Percentiles rank a stretch among this genome's conserved stretches.
Evolutionary conservation across 192 early-diverging fungal genomes (phyloP).

Genomic region (Paraglomus brasilianum): DNA sequence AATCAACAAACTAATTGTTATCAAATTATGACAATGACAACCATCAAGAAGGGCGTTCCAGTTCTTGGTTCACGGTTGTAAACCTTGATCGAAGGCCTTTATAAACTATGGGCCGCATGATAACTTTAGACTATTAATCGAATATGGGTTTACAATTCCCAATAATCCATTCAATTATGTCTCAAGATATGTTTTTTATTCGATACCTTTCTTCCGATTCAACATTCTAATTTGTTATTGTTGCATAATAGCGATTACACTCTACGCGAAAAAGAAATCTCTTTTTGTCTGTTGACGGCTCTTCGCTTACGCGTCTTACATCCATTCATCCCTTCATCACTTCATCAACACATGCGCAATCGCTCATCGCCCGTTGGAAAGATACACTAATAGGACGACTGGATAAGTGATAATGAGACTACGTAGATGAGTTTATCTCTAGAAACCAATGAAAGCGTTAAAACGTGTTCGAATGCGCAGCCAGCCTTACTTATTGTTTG

Average conservation of each 20-base stretch:
- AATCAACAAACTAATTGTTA: conserved; percentile 56
- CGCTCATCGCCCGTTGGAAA: conserved; percentile 44
- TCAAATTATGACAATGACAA: conserved; percentile 58
- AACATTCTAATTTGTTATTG: not conserved
- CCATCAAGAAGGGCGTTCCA: conserved; percentile 51
- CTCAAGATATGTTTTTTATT: conserved; percentile 36
- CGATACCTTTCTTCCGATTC: conserved; percentile 15
- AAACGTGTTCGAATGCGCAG: not conserved
- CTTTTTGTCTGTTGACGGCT: conserved; percentile 49
- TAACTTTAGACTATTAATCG: conserved; percentile 52
- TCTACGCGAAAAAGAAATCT: conserved; percentile 45
- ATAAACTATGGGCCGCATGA: conserved; percentile 62
- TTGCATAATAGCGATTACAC: conserved; percentile 60
- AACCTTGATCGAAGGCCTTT: conserved; percentile 39
- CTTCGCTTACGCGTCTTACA: conserved; percentile 45
- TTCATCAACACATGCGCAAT: conserved; percentile 32
- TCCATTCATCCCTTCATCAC: conserved; percentile 25
- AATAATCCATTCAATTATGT: conserved; percentile 56
- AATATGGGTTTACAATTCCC: conserved; percentile 57
- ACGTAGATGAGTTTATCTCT: too few relatives aligned
- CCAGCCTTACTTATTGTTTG: not conserved
- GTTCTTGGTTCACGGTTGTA: not conserved
- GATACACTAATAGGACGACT: conserved; percentile 46
- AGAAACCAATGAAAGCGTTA: conserved; percentile 1
- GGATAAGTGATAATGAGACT: too few relatives aligned